phyloP scores from a whole-genome alignment of 2,329 filamentous ascomycete species.

The Neodidymelliopsis sp. region DNA sequence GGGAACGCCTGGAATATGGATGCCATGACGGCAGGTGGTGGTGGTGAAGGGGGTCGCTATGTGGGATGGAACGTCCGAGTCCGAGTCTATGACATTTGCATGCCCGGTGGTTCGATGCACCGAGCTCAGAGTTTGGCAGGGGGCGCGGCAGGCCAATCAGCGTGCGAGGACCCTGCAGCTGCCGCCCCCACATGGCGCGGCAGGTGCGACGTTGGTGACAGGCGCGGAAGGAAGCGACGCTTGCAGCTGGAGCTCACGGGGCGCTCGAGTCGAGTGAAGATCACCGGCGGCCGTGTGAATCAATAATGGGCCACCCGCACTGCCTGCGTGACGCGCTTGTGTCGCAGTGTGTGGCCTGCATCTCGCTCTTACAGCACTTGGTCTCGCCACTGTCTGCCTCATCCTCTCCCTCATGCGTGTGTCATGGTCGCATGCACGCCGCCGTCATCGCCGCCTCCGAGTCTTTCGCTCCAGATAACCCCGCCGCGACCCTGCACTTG shows the following conservation, averaged over 20 bases:
- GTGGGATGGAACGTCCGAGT: too few relatives aligned
- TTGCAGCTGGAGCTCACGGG: constrained; percentile 8
- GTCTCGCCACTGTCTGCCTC: too few relatives aligned
- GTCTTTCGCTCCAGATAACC: constrained; percentile 8
- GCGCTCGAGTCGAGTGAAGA: too few relatives aligned
- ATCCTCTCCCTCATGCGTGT: background rate
- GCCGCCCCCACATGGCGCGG: constrained; percentile 10
- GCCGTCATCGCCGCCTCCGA: constrained; percentile 10
- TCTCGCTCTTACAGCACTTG: background rate
- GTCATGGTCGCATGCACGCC: constrained; percentile 10
- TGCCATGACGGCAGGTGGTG: constrained; percentile 35
- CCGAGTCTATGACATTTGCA: constrained; percentile 19
- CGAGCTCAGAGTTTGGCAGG: too few relatives aligned
- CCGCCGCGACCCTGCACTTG: constrained; percentile 1
- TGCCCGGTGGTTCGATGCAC: constrained; percentile 14
- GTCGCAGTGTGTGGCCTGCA: constrained; percentile 2
- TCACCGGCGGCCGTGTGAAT: constrained; percentile 6
- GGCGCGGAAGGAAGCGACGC: constrained; percentile 15
- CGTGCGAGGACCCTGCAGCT: constrained; percentile 20
- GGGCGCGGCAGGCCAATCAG: too few relatives aligned
- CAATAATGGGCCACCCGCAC: constrained; percentile 7
- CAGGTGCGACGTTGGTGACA: constrained; percentile 12
- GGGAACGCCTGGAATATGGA: constrained; percentile 48
- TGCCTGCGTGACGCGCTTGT: constrained; percentile 15
- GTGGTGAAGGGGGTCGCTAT: too few relatives aligned